A percentile compares a stretch with the other conserved stretches of the same genome.
These are phyloP conservation scores for Coniochaeta sp. DNA, from an alignment of 2,329 filamentous ascomycete genomes.

Conservation along the genomic window DNA sequence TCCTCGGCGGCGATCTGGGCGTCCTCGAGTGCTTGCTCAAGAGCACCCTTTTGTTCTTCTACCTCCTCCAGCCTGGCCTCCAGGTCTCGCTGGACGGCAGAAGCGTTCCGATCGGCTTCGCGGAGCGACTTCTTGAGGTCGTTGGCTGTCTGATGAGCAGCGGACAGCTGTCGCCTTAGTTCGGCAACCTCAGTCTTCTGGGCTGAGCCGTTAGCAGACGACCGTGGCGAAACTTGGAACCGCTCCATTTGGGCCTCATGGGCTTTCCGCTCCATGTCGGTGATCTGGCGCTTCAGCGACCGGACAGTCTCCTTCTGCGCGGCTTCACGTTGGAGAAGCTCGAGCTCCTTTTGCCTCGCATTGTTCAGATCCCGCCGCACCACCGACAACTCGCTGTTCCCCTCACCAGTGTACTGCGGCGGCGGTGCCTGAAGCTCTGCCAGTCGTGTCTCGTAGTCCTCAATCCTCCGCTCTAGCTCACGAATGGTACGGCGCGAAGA, in stretches of 20 bases:
- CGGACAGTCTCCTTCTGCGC: slow-evolving; percentile 56
- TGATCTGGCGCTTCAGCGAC: slow-evolving; percentile 56
- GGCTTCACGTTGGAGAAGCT: slow-evolving; percentile 58
- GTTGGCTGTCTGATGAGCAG: slow-evolving; percentile 51
- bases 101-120: slow-evolving; percentile 42
- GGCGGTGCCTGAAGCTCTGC: slow-evolving; percentile 24
- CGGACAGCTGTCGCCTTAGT: slow-evolving; percentile 53
- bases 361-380: slow-evolving; percentile 57
- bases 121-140: slow-evolving; percentile 43
- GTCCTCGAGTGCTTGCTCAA: slow-evolving; percentile 52
- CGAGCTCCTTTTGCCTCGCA: slow-evolving; percentile 59
- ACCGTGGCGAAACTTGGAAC: slow-evolving; percentile 37
- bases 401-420: slow-evolving; percentile 29
- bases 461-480: slow-evolving; percentile 56
- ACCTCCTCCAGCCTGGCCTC: slow-evolving; percentile 48
- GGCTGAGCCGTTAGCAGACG: slow-evolving; percentile 38
- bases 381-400: slow-evolving; percentile 49
- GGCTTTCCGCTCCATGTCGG: slow-evolving; percentile 59
- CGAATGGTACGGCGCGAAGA: slow-evolving; percentile 56
- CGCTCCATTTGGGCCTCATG: slow-evolving; percentile 56
- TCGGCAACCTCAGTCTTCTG: slow-evolving; percentile 50
- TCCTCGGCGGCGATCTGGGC: slow-evolving; percentile 45
- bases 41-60: slow-evolving; percentile 50
- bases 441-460: slow-evolving; percentile 43
- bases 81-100: slow-evolving; percentile 37